These are phyloP conservation scores for Vigna radiata DNA, from an alignment of 306 rosid genomes.

Conservation along the genomic window DNA sequence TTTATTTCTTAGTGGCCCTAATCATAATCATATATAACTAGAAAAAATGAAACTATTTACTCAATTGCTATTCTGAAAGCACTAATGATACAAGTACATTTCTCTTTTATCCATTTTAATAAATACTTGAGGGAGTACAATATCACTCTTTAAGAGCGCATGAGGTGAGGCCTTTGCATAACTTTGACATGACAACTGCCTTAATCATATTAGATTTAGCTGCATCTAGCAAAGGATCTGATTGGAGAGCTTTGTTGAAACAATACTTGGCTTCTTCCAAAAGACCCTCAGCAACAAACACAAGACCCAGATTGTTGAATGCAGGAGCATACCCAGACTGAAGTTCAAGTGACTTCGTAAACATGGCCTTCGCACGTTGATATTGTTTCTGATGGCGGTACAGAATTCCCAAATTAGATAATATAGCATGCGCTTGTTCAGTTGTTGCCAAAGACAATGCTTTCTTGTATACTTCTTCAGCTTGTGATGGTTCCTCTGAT, in stretches of 20 bases:
- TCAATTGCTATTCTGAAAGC: constrained; percentile 37
- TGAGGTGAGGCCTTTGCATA: constrained; percentile 55
- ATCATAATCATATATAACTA: neutral
- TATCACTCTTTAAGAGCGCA: constrained; percentile 50
- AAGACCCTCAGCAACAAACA: constrained; percentile 86
- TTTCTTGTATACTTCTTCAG: constrained; percentile 81
- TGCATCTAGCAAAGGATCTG: constrained; percentile 85
- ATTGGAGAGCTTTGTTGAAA: constrained; percentile 80
- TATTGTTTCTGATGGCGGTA: constrained; percentile 86
- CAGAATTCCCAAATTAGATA: constrained; percentile 89
- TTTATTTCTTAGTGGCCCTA: neutral
- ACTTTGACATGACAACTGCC: constrained; percentile 64
- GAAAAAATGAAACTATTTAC: constrained; percentile 14
- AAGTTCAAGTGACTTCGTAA: constrained; percentile 83
- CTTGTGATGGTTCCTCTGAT: constrained; percentile 68
- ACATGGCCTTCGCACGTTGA: constrained; percentile 91
- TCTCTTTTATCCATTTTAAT: constrained; percentile 28
- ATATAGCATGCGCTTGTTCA: constrained; percentile 68
- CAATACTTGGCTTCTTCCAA: constrained; percentile 93
- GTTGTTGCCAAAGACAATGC: constrained; percentile 75
- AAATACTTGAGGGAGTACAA: neutral
- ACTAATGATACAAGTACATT: constrained; percentile 27
- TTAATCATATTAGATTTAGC: constrained; percentile 87
- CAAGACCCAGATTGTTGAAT: constrained; percentile 88
- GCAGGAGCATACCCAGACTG: constrained; percentile 96